phyloP scores from a whole-genome alignment of 768 basidiomycete genomes.

The Tulasnella sp. region DNA sequence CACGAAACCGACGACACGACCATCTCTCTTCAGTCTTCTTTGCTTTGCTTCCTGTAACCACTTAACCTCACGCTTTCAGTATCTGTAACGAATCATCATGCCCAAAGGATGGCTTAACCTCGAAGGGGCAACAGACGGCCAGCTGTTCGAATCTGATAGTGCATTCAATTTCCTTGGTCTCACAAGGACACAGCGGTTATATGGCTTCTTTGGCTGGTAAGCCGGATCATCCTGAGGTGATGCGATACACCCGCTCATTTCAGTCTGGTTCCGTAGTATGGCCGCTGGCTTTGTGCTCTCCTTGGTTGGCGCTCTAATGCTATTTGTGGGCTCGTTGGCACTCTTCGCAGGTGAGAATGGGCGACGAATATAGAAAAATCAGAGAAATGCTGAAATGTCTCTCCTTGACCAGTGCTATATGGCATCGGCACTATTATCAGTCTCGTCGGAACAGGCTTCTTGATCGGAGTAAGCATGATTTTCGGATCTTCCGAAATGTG shows the following conservation, averaged over 20 bases:
- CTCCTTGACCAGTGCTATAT: constrained; percentile 53
- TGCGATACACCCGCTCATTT: neutral
- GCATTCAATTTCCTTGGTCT: constrained; percentile 74
- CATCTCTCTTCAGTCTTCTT: no score
- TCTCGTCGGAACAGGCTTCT: constrained; percentile 79
- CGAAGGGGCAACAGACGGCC: constrained; percentile 52
- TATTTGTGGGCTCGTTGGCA: constrained; percentile 58
- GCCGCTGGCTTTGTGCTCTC: constrained; percentile 68
- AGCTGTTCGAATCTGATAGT: constrained; percentile 82
- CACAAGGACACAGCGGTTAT: constrained; percentile 68
- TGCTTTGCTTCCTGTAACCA: neutral
- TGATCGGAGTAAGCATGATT: constrained; percentile 66
- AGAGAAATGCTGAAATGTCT: neutral
- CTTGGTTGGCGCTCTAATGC: constrained; percentile 62
- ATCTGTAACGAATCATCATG: neutral
- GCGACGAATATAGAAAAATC: neutral
- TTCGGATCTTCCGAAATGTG: neutral
- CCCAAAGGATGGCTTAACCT: constrained; percentile 79
- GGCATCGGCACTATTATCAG: constrained; percentile 71
- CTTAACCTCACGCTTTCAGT: neutral
- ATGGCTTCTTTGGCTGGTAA: constrained; percentile 79
- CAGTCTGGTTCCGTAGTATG: constrained; percentile 38
- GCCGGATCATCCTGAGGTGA: no score
- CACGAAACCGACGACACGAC: no score
- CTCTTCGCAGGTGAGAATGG: constrained; percentile 61